phyloP scores from a whole-genome alignment of 345 rosid genomes.

The Eucalyptus curtisii region DNA sequence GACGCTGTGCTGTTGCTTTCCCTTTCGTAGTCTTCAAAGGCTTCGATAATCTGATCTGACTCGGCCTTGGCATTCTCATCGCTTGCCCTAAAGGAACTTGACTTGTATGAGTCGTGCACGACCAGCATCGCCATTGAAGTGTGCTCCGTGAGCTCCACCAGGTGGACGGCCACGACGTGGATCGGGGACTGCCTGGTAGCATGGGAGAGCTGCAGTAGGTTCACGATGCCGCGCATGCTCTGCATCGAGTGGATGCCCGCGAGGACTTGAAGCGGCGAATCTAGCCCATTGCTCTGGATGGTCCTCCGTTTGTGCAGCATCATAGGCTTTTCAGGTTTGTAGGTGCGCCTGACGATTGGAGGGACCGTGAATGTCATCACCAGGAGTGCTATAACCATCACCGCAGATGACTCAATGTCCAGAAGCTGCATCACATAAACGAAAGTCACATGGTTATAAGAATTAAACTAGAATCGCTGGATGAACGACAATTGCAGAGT shows the following conservation, averaged over 20 bases:
- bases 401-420: slow-evolving; percentile 19
- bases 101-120: slow-evolving; percentile 17
- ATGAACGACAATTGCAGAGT: not conserved
- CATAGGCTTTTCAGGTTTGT: slow-evolving; percentile 9
- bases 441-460: not conserved
- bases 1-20: not conserved
- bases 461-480: not conserved
- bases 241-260: slow-evolving; percentile 17
- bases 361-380: slow-evolving; percentile 29
- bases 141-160: slow-evolving; percentile 33
- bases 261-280: slow-evolving; percentile 22
- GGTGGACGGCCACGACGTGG: slow-evolving; percentile 27
- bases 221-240: slow-evolving; percentile 19
- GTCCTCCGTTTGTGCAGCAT: slow-evolving; percentile 20
- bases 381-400: slow-evolving; percentile 16
- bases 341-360: slow-evolving; percentile 13
- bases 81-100: not conserved
- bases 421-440: slow-evolving; percentile 11
- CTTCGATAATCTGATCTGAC: slow-evolving; percentile 16
- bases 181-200: slow-evolving; percentile 26
- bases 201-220: slow-evolving; percentile 28
- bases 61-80: slow-evolving; percentile 3
- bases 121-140: slow-evolving; percentile 41
- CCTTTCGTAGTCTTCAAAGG: slow-evolving; percentile 15
- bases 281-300: slow-evolving; percentile 14